Percentiles rank a stretch among this genome's conserved stretches.
phyloP scores from a whole-genome alignment of 2,329 filamentous ascomycete genomes.

The Alternaria gansuensis region DNA sequence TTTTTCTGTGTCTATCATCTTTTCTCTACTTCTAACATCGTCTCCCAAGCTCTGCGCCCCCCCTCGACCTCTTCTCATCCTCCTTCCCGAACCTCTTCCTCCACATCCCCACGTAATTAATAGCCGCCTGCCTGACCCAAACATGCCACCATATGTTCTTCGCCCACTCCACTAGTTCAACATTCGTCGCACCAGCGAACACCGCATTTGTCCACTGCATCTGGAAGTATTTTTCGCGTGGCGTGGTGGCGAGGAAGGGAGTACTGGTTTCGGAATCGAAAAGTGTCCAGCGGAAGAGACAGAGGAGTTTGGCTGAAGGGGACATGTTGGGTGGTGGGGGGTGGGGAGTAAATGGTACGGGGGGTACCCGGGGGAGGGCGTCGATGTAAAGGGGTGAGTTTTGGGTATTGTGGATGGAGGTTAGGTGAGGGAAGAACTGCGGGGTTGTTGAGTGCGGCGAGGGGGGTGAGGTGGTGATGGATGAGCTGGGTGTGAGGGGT shows the following conservation, averaged over 20 bases:
- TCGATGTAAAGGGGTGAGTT: constrained; percentile 11
- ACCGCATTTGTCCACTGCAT: constrained; percentile 33
- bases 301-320: constrained; percentile 32
- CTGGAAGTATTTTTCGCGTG: constrained; percentile 34
- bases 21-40: neutral
- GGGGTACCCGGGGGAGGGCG: constrained; percentile 25
- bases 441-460: constrained; percentile 13
- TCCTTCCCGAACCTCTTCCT: constrained; percentile 35
- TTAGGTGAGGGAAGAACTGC: constrained; percentile 21
- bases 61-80: constrained; percentile 19
- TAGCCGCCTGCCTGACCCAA: constrained; percentile 35
- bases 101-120: constrained; percentile 40
- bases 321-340: constrained; percentile 36
- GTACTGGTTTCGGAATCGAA: constrained; percentile 27
- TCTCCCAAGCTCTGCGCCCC: constrained; percentile 7
- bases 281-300: constrained; percentile 41
- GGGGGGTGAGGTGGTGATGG: constrained; percentile 23
- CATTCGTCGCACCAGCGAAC: constrained; percentile 24
- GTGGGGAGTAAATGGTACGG: constrained; percentile 16
- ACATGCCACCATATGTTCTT: constrained; percentile 36
- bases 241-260: constrained; percentile 23
- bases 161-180: constrained; percentile 29
- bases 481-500: neutral
- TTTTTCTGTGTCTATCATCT: no score
- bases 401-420: neutral